Conservation (phyloP, 805 yeast genomes). For the Saturnispora gosingensis region DNA sequence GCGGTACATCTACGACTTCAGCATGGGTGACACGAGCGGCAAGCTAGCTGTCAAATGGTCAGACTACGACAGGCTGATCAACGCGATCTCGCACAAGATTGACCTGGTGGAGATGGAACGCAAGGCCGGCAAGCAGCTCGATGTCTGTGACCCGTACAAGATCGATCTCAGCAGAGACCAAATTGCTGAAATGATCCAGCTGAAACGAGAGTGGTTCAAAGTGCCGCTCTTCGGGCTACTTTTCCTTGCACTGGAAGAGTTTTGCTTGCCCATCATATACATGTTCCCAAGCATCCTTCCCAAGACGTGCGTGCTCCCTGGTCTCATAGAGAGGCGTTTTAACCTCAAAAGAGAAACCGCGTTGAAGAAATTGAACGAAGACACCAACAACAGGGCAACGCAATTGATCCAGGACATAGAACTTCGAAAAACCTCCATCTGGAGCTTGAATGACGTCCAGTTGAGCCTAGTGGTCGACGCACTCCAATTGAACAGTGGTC, state of each 20-base stretch:
- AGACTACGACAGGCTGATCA: constrained; percentile 14
- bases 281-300: constrained; percentile 51
- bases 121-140: constrained; percentile 8
- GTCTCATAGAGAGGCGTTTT: constrained; percentile 8
- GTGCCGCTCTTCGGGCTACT: constrained; percentile 51
- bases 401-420: not conserved
- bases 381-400: not conserved
- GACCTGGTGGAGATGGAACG: constrained; percentile 17
- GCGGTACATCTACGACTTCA: constrained; percentile 23
- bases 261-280: constrained; percentile 44
- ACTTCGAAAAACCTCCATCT: not conserved
- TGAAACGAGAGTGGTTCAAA: constrained; percentile 40
- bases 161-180: constrained; percentile 31
- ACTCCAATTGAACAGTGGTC: not conserved
- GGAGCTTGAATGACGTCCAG: not conserved
- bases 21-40: constrained; percentile 18
- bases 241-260: constrained; percentile 46
- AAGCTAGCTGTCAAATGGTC: constrained; percentile 13
- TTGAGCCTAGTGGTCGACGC: not conserved
- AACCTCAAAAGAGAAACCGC: not conserved
- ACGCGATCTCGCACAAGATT: constrained; percentile 22
- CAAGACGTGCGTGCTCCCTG: constrained; percentile 50
- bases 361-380: not conserved
- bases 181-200: constrained; percentile 42
- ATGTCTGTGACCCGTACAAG: constrained; percentile 7